Evolutionary conservation across 768 basidiomycete genomes (phyloP), one percentile per base, ranked within the genome.

Genomic region (Suillus subaureus): DNA sequence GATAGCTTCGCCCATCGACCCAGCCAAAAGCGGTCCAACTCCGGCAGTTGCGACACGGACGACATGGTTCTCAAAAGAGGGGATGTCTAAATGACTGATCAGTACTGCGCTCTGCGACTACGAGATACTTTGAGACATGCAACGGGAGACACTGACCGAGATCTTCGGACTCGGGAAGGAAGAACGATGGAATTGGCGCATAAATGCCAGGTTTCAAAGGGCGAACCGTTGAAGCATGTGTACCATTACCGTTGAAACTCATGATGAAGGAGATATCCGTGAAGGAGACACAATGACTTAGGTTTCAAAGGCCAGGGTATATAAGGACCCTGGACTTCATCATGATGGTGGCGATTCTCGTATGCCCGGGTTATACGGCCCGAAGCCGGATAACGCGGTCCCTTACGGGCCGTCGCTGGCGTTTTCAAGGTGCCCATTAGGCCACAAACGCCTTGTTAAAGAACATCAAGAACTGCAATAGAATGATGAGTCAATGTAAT

Each of bases 181-280:
- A 96, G 81, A 97, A 96, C 18, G 94, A 87, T 39, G 90, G 93
- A 71, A 97, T 87, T 39, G 96, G 96, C 12, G 92, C 90, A 77
- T 85, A 96, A 64, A 97, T 86, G 52, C 95, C 94, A 28, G 92
- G 76, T 63, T 81, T 85, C 69, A 97, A 80, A 21, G 85, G 83
- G 63, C 92, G 89, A 64, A 79, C 73, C 52, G 78, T 68, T 11
- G 66, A 64, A 54, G 62, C 47, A 57, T 66, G 70, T 21, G 65
- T 43, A 13, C 66, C 65, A 28, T 72, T 64, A 31, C 52, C 52
- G 68, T 76, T 80, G 11, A 63, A 40, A 66, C 80, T 73, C 84
- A 88, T 87, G 67, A 47, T 64, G 65, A 62, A 61, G 18, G 13
- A 12, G 35, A 65, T 21, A 7, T 28, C 35, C 39, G 51, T 31